Conservation (phyloP, 352 stramenopile genomes). For the Proteromonas lacertae region DNA sequence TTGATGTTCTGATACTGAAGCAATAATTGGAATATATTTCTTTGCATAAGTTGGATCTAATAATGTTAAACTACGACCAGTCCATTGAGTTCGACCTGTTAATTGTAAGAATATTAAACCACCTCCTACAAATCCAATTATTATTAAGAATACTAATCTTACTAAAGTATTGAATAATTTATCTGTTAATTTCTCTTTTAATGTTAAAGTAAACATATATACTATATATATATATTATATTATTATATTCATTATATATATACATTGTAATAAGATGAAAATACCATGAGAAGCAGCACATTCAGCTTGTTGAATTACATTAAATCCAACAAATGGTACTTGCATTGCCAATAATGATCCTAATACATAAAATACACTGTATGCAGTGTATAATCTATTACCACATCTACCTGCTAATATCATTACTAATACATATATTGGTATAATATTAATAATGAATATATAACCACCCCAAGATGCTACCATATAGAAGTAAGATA, state of each 20-base stretch:
- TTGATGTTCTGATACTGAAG: constrained; percentile 59
- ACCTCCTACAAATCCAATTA: constrained; percentile 20
- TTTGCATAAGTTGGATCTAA: constrained; percentile 45
- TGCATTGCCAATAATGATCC: constrained; percentile 67
- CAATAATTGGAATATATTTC: constrained; percentile 74
- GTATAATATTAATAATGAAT: constrained; percentile 97
- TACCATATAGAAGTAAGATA: constrained; percentile 74
- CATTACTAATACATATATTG: constrained; percentile 65
- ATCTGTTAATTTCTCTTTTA: too few relatives aligned
- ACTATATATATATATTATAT: too few relatives aligned
- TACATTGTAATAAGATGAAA: constrained; percentile 52
- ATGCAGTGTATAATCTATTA: constrained; percentile 69
- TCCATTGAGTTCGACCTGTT: constrained; percentile 42
- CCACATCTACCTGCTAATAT: constrained; percentile 59
- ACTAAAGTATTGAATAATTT: constrained; percentile 26
- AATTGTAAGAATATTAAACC: constrained; percentile 32
- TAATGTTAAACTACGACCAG: constrained; percentile 40
- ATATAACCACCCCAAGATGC: constrained; percentile 70
- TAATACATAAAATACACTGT: constrained; percentile 79
- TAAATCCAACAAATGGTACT: constrained; percentile 82
- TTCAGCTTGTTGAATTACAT: constrained; percentile 47
- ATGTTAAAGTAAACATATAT: too few relatives aligned
- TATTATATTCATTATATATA: too few relatives aligned
- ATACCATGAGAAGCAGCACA: constrained; percentile 39
- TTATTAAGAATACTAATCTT: constrained; percentile 13